Conservation (phyloP, 1,284 basidiomycete genomes). For the Marasmius oreades region DNA sequence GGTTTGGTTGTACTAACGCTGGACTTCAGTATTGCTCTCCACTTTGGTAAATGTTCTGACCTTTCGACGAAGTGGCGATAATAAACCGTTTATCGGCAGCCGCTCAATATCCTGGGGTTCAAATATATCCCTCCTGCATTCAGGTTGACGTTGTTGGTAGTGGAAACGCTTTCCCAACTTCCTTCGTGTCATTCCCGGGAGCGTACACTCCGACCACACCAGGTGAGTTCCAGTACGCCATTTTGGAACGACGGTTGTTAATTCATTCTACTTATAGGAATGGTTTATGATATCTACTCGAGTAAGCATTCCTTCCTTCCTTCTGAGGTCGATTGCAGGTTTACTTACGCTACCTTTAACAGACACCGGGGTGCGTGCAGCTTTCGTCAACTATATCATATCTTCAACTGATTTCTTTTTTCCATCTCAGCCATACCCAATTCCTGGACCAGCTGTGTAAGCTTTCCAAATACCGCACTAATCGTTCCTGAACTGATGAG, state of each 20-base stretch:
- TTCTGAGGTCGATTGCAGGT: background rate
- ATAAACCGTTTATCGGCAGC: slow-evolving; percentile 17
- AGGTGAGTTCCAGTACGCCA: slow-evolving; percentile 23
- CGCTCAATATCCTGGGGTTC: slow-evolving; percentile 34
- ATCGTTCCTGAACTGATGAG: background rate
- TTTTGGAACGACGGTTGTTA: background rate
- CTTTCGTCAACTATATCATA: background rate
- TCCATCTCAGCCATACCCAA: slow-evolving; percentile 32
- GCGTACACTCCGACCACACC: slow-evolving; percentile 46
- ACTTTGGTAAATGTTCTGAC: slow-evolving; percentile 26
- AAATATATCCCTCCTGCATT: slow-evolving; percentile 48
- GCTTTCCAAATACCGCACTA: slow-evolving; percentile 2
- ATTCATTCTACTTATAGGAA: slow-evolving; percentile 15
- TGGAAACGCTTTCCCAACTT: slow-evolving; percentile 42
- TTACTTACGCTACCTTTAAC: background rate
- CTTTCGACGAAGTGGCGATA: too few relatives aligned
- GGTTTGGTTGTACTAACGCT: background rate
- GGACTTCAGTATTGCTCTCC: slow-evolving; percentile 34
- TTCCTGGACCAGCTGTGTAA: slow-evolving; percentile 40
- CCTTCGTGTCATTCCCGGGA: slow-evolving; percentile 51
- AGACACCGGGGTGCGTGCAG: slow-evolving; percentile 25
- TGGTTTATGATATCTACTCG: slow-evolving; percentile 37
- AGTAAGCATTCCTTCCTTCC: slow-evolving; percentile 24
- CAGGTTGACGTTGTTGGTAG: slow-evolving; percentile 49
- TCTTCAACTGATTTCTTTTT: background rate